These are phyloP conservation scores for Lactuca sativa DNA, from an alignment of 129 eudicot genomes.

Conservation along the genomic window DNA sequence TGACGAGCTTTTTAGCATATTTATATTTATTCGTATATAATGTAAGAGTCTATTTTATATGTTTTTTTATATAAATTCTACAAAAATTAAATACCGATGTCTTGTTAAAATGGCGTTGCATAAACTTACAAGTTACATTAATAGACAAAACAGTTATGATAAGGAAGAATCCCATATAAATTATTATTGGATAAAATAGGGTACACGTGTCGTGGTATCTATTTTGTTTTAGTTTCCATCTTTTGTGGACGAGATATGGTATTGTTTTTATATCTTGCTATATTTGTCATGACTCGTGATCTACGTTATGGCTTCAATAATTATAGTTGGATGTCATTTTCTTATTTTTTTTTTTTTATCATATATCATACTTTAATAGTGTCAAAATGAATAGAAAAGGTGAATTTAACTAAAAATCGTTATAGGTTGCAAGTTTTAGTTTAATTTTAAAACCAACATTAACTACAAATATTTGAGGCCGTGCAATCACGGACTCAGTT, in stretches of 20 bases:
- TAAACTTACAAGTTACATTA: background rate
- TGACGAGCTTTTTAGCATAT: too few relatives aligned
- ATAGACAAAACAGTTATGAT: background rate
- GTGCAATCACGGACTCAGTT: too few relatives aligned
- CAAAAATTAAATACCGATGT: background rate
- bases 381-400: background rate
- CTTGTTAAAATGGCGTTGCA: background rate
- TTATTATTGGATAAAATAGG: slow-evolving; percentile 11
- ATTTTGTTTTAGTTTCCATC: slow-evolving; percentile 11
- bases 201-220: slow-evolving; percentile 23
- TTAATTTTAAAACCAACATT: too few relatives aligned
- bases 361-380: background rate
- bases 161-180: background rate
- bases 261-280: background rate
- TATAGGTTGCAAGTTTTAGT: background rate
- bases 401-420: too few relatives aligned
- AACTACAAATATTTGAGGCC: too few relatives aligned
- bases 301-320: slow-evolving; percentile 4
- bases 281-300: slow-evolving; percentile 5
- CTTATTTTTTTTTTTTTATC: background rate
- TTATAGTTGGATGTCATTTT: background rate
- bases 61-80: background rate
- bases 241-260: slow-evolving; percentile 28
- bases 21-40: too few relatives aligned
- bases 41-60: too few relatives aligned